Percentiles rank a stretch among this genome's conserved stretches.
Evolutionary conservation across 495 filamentous ascomycete species (phyloP).

Genomic region (Penicillium longicatenatum): DNA sequence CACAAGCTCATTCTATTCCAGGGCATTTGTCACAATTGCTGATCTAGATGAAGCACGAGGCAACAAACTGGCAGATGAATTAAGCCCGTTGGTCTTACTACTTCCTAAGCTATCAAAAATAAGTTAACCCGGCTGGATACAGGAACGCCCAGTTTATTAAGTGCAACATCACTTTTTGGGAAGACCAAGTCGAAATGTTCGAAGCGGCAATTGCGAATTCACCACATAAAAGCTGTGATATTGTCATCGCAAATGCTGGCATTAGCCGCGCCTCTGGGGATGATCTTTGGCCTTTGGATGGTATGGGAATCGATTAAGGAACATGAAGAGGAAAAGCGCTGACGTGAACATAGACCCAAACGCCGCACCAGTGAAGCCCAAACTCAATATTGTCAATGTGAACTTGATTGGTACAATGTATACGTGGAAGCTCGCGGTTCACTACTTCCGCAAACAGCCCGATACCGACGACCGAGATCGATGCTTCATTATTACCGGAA

Average conservation of each 20-base stretch:
- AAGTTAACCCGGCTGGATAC: background rate
- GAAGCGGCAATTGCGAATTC: slow-evolving; percentile 24
- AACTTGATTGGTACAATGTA: slow-evolving; percentile 44
- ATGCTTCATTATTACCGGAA: slow-evolving; percentile 36
- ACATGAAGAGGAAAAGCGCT: too few species aligned
- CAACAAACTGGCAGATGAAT: slow-evolving; percentile 22
- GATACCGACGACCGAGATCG: slow-evolving; percentile 32
- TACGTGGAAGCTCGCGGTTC: slow-evolving; percentile 44
- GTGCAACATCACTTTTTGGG: slow-evolving; percentile 25
- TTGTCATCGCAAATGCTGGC: slow-evolving; percentile 42
- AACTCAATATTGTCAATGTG: slow-evolving; percentile 42
- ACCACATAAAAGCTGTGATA: slow-evolving; percentile 19
- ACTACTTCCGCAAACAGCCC: slow-evolving; percentile 43
- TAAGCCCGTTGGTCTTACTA: slow-evolving; percentile 12
- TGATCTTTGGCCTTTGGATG: slow-evolving; percentile 33
- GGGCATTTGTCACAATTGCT: slow-evolving; percentile 38
- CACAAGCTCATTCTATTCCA: background rate
- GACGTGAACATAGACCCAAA: slow-evolving; percentile 28
- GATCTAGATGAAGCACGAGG: slow-evolving; percentile 36
- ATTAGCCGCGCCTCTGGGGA: slow-evolving; percentile 36
- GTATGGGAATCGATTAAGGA: slow-evolving; percentile 10
- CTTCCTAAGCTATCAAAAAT: background rate
- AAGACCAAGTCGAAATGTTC: slow-evolving; percentile 21
- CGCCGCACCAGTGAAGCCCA: slow-evolving; percentile 35
- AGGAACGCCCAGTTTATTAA: slow-evolving; percentile 26